Conservation (phyloP, 2,329 filamentous ascomycete species). For the Penicillium sp. region DNA sequence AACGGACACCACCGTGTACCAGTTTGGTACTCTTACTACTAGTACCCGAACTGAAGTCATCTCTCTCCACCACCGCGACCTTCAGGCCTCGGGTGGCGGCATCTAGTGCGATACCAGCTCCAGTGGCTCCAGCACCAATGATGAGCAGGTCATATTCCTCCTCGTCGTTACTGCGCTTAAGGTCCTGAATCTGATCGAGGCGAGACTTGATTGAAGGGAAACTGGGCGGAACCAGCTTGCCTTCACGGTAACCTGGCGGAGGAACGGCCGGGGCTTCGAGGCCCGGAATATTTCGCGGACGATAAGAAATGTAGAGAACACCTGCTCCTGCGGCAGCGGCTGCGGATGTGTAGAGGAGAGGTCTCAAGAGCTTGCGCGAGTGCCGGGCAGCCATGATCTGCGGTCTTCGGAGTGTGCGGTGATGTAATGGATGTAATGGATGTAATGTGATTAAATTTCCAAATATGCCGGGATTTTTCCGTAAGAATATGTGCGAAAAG, state of each 20-base stretch:
- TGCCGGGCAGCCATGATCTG: slow-evolving; percentile 35
- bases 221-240: slow-evolving; percentile 47
- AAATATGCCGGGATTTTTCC: not conserved
- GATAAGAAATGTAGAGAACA: slow-evolving; percentile 53
- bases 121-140: slow-evolving; percentile 71
- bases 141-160: slow-evolving; percentile 67
- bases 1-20: slow-evolving; percentile 74
- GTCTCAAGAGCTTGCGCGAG: slow-evolving; percentile 46
- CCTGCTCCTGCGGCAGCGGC: slow-evolving; percentile 48
- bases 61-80: slow-evolving; percentile 71
- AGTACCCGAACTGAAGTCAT: slow-evolving; percentile 73
- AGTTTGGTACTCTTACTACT: slow-evolving; percentile 83
- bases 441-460: not conserved
- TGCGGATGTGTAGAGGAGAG: slow-evolving; percentile 51
- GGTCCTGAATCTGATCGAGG: slow-evolving; percentile 45
- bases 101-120: slow-evolving; percentile 70
- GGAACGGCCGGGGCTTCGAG: slow-evolving; percentile 54
- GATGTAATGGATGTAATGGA: not conserved
- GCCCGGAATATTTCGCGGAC: slow-evolving; percentile 57
- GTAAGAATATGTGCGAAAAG: not conserved
- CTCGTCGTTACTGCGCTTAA: slow-evolving; percentile 37
- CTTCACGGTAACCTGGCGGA: slow-evolving; percentile 54
- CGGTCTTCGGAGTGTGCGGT: not conserved
- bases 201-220: slow-evolving; percentile 46
- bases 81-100: slow-evolving; percentile 69